These are phyloP conservation scores for Hemileccinum impolitum DNA, from an alignment of 768 basidiomycete species.

Conservation along the genomic window DNA sequence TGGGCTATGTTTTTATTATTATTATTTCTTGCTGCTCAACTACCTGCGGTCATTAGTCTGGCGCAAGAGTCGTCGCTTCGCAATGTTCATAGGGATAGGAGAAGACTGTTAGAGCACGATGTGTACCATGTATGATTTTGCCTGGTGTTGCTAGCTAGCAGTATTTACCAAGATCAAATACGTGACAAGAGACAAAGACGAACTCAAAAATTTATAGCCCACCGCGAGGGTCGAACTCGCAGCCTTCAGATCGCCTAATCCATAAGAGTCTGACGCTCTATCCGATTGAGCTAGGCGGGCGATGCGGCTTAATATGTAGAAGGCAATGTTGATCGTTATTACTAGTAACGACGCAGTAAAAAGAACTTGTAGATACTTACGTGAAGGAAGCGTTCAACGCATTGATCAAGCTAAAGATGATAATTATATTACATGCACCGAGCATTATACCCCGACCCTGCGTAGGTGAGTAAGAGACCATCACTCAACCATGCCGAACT, in stretches of 20 bases:
- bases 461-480: constrained; percentile 1
- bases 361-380: no score
- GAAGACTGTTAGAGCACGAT: no score
- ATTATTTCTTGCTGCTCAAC: no score
- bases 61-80: no score
- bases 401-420: neutral
- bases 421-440: neutral
- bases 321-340: no score
- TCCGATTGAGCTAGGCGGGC: constrained; percentile 68
- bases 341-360: no score
- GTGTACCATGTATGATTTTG: no score
- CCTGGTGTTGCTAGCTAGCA: no score
- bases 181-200: neutral
- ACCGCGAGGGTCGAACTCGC: constrained; percentile 65
- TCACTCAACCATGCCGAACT: constrained; percentile 3
- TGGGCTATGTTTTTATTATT: constrained; percentile 46
- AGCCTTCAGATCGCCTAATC: constrained; percentile 53
- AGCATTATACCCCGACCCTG: constrained; percentile 30
- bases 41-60: no score
- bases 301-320: neutral
- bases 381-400: neutral
- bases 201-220: constrained; percentile 37
- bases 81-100: no score
- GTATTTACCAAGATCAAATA: neutral
- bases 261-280: constrained; percentile 65